Evolutionary conservation across 2,329 filamentous ascomycete species (phyloP), one percentile per base, ranked within the genome.

Genomic region (Colletotrichum eremochloae): DNA sequence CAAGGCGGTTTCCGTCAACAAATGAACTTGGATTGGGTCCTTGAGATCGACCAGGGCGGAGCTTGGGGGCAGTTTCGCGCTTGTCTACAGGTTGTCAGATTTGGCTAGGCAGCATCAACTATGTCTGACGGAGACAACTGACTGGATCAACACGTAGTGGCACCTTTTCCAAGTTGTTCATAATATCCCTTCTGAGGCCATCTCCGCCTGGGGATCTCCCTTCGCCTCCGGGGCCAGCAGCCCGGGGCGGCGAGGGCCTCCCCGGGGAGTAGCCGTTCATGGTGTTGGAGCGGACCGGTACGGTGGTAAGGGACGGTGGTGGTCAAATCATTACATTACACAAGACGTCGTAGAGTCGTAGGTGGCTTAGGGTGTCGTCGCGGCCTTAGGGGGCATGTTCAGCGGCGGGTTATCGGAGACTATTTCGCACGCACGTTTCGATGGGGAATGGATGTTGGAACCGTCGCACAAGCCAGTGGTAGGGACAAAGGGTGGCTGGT

Each of bases 1-100:
- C 72, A 99, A 89, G 29, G 96, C 96, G 29, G 94, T 98, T 84
- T 98, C 96, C 74, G 96, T 95, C 71, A 99, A 88, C 58, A 99
- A 85, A 81, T 98, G 97, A 80, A 97, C 91, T 77, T 95, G 93
- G 56, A 99, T 93, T 72, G 87, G 89, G 80, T 94, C 93, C 74
- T 90, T 89, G 65, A 92, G 84, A 76, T 92, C 89, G 75, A 91
- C 86, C 14, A 88, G 84, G 5, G 82, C 82, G 29, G 89, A 89
- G 76, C 86, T 91, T 74, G 88, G 87, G 14, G 86, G 84, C 63
- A 86, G 85, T 40, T 84, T 82, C 48, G 82, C 74, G 76, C 88
- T 90, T 79, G 85, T 80, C 89, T 90, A 75, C 36, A 67, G 44
- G 48, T 74, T 36, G 63, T 75, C 63, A 79, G 76, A 44, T 72